Evolutionary conservation across 2,329 filamentous ascomycete species (phyloP).

Genomic region (Corynespora cassiicola): DNA sequence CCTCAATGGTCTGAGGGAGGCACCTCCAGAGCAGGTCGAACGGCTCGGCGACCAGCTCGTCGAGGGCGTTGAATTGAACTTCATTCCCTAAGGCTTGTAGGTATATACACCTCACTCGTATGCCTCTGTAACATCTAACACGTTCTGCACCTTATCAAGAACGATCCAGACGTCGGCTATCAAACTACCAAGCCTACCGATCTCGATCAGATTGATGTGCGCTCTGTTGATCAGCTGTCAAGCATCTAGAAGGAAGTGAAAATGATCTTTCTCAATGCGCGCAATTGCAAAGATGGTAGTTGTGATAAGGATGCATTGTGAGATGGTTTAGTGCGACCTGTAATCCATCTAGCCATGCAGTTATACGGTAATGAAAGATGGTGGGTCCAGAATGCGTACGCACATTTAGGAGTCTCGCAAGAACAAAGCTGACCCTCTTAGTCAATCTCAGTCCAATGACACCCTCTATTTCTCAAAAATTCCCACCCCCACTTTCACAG

Average conservation of each 20-base stretch:
- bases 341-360: slow-evolving; percentile 21
- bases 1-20: slow-evolving; percentile 17
- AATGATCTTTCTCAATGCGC: slow-evolving; percentile 22
- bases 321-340: slow-evolving; percentile 21
- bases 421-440: slow-evolving; percentile 16
- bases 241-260: slow-evolving; percentile 15
- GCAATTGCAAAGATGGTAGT: slow-evolving; percentile 17
- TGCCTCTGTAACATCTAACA: slow-evolving; percentile 3
- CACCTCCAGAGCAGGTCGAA: slow-evolving; percentile 14
- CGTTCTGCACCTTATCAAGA: slow-evolving; percentile 17
- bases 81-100: slow-evolving; percentile 20
- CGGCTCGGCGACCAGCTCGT: slow-evolving; percentile 18
- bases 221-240: slow-evolving; percentile 13
- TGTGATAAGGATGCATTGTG: slow-evolving; percentile 26
- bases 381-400: slow-evolving; percentile 23
- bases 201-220: slow-evolving; percentile 13
- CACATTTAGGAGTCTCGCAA: slow-evolving; percentile 6
- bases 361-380: slow-evolving; percentile 19
- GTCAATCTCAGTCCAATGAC: slow-evolving; percentile 24
- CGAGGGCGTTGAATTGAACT: slow-evolving; percentile 18
- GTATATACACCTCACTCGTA: slow-evolving; percentile 11
- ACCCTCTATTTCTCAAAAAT: slow-evolving; percentile 20
- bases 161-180: slow-evolving; percentile 18
- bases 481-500: slow-evolving; percentile 7
- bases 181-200: slow-evolving; percentile 18